A percentile compares a stretch with the other conserved stretches of the same genome.
Conservation (phyloP, 2,329 filamentous ascomycete species). For the Colletotrichum sp. region DNA sequence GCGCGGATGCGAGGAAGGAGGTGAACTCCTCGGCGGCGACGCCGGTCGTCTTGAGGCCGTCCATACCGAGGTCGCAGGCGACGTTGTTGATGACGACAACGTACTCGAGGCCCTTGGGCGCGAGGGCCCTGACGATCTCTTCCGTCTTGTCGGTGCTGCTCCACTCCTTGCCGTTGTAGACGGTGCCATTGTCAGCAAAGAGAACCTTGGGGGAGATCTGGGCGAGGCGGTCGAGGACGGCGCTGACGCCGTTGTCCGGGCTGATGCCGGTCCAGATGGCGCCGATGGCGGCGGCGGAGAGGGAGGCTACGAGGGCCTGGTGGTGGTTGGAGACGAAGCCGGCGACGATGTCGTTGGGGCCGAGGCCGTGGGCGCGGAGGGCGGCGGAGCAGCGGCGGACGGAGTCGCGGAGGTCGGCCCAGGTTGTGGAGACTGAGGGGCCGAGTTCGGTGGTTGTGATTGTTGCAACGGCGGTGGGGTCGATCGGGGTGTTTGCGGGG, state of each 20-base stretch:
- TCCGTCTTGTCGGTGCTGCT: constrained; percentile 78
- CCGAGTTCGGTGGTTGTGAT: constrained; percentile 81
- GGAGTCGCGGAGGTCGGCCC: constrained; percentile 79
- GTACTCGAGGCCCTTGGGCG: constrained; percentile 63
- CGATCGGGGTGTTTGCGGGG: constrained; percentile 61
- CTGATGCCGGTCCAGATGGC: constrained; percentile 94
- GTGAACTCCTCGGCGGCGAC: constrained; percentile 50
- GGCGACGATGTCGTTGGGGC: constrained; percentile 61
- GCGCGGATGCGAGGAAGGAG: constrained; percentile 43
- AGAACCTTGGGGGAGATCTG: constrained; percentile 86
- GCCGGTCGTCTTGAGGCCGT: constrained; percentile 42
- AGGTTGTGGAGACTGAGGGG: constrained; percentile 65
- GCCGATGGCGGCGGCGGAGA: constrained; percentile 81
- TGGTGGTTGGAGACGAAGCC: constrained; percentile 89
- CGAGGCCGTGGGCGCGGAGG: constrained; percentile 70
- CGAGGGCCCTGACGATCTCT: constrained; percentile 74
- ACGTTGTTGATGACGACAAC: constrained; percentile 80
- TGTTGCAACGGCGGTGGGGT: constrained; percentile 70
- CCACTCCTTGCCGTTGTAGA: constrained; percentile 93
- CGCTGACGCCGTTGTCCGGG: constrained; percentile 89
- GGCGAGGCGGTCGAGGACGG: constrained; percentile 83
- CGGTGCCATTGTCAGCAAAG: constrained; percentile 85
- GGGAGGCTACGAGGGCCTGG: constrained; percentile 86
- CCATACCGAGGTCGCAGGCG: constrained; percentile 45
- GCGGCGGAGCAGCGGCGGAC: constrained; percentile 77